Evolutionary conservation across 208 protist species (phyloP), one percentile per base, ranked within the genome.

Genomic region (Naegleria fowleri): DNA sequence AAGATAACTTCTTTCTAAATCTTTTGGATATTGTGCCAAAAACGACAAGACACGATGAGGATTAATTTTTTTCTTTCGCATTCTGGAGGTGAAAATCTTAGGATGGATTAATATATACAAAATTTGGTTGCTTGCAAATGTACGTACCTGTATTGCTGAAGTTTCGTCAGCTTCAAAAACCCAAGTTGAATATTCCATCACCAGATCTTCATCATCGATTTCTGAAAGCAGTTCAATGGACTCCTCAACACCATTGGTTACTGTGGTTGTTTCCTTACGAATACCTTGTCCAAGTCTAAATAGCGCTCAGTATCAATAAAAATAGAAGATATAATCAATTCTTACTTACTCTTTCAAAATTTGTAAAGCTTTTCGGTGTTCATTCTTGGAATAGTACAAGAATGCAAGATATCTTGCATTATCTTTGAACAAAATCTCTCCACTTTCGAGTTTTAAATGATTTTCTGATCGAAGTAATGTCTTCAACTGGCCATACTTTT

Each of bases 401-500:
- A 86, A 39, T 2, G 83, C 83, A 0, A 86, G n/a, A 29, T 86
- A 86, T 43, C 36, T 86, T 43, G 83, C 83, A 48, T 86, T 86
- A 11, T 86, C 3, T 86, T 43, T 86, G 5, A 86, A 86, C 0
- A 86, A 5, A 33, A 51, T 39, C 39, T 40, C 83, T 33, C 33
- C 83, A 48, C 16, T 29, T 19, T 48, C 83, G 5, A 86, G 7
- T 25, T 2, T 48, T 22, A 39, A 22, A 51, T 40, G 39, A 48
- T 86, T 86, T 48, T 86, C 83, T 0, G 39, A 16, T 43, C 40
- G 39, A 5, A 88, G 22, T 48, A 88, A 58, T 38, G 13, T 33
- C 40, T 88, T 88, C 5, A 88, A 38, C 19, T 88, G n/a, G 38
- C 85, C 25, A 36, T 59, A 88, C 33, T 88, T 88, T 15, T 58